Evolutionary conservation across 371 early-diverging fungal species (phyloP), one percentile per base, ranked within the genome.

Genomic region (Mortierella sp.): DNA sequence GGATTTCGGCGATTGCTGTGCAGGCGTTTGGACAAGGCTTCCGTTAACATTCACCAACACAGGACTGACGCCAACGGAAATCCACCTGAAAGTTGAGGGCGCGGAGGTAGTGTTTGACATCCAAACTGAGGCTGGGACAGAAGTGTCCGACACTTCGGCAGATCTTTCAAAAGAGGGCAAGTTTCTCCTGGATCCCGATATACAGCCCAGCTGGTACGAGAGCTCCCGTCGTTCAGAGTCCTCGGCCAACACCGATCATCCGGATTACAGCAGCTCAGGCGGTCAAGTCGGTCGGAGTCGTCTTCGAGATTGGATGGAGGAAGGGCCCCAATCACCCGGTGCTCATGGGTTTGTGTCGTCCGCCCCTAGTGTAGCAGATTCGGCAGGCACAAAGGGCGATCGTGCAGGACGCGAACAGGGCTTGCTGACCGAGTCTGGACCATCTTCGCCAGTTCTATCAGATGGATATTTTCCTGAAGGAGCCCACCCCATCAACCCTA

Each of bases 1-100:
- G 14, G 98, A 99, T 88, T 99, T 99, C 91, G 98, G 98, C 42
- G 97, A 98, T 79, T 97, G 98, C 83, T 93, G 93, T 75, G 95
- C 97, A 47, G 99, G 99, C 38, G 83, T 89, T 38, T 96, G 97
- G 96, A 93, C 94, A 38, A 92, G 93, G 72, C 94, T 95, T 72
- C 92, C 94, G 50, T 89, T 99, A 13, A 91, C 94, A 1, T 88
- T 99, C 68, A 95, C 94, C 58, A 99, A 99, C 87, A 91, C 97
- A 19, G 92, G 96, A 48, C 97, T 97, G 45, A 76, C 89, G 0
- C 91, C 95, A 0, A 87, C 98, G 13, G 97, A 97, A 48, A 91
- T 99, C 28, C 91, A 91, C 31, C 96, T 99, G 77, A 81, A 91
- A 16, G 92, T 96, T 7, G 98, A 97, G 75, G 93, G 94, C 55